Base-by-base conservation (phyloP, 805 yeast genomes). In the Saccharomycopsis malanga region DNA sequence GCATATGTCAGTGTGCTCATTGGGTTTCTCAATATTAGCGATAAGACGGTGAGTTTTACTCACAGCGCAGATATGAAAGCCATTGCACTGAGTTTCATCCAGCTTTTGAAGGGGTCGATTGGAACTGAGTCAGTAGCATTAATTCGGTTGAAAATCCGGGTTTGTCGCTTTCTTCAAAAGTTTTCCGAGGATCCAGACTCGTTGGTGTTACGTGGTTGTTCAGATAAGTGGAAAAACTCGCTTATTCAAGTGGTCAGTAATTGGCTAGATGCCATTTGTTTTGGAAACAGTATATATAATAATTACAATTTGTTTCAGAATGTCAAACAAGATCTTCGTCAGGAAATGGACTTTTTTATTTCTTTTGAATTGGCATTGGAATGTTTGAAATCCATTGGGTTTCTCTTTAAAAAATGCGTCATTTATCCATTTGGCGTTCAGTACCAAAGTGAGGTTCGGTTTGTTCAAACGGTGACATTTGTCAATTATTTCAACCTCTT, bases 401-500 rank as follows among this genome's bases (percentile, higher is more conserved):
- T 17, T 3, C 42, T 50, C 9, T 48, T 50, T 14, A 47, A 50
- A 42, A 35, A 45, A 14, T 44, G 49, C 17, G 35, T 40, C 14
- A 44, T 50, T 18, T 50, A 48, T 21, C 36, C 49, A 29, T 27
- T 38, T 30, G 48, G 42, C n/a, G 48, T 44, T 15, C 52, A 48
- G 17, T 48, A 47, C 24, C 15, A 32, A 15, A 24, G 23, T 18
- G 54, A 50, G 35, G 46, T 44, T 18, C 3, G 46, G 53, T 4
- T 40, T 56, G 45, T 41, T 34, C 72, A 71, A 54, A 68, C 72
- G 39, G 58, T 66, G 30, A 67, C 67, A 5, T 74, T 74, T 56
- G 68, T 68, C 9, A 67, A 66, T 50, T 72, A 71, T 52, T 74
- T 74, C 53, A 65, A 74, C 4, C 52, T 74, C 36, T 70, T 74